phyloP scores from a whole-genome alignment of 2,329 filamentous ascomycete genomes.

The Ophiostoma perfectum region DNA sequence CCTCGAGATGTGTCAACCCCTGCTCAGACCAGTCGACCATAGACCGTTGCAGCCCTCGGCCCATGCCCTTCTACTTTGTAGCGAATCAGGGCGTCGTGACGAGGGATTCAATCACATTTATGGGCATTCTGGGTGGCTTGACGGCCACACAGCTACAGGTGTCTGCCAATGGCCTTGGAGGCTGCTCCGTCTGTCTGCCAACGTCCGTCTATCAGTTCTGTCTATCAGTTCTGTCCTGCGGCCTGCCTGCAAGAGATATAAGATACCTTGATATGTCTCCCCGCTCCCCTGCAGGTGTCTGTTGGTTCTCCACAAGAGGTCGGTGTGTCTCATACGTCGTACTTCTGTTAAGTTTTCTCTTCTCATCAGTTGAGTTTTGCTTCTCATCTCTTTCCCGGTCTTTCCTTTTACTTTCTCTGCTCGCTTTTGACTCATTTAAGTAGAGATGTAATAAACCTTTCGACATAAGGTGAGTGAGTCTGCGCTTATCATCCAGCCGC shows the following conservation, averaged over 20 bases:
- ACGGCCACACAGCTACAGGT: background rate
- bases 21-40: background rate
- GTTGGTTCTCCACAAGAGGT: background rate
- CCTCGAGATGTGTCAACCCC: background rate
- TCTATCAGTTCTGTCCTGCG: background rate
- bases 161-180: background rate
- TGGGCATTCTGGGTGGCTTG: conserved; percentile 2
- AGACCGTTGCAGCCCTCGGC: background rate
- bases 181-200: background rate
- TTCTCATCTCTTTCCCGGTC: no score
- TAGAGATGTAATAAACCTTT: no score
- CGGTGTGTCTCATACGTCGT: background rate
- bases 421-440: background rate
- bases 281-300: background rate
- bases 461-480: no score
- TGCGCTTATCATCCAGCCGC: background rate
- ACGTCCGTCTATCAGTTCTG: background rate
- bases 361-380: background rate
- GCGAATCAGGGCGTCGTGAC: conserved; percentile 21
- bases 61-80: background rate
- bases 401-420: background rate
- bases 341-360: background rate
- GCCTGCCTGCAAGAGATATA: background rate
- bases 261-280: background rate
- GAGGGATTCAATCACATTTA: conserved; percentile 15